Conservation (phyloP, 805 yeast species). For the Tetrapisispora phaffii region DNA sequence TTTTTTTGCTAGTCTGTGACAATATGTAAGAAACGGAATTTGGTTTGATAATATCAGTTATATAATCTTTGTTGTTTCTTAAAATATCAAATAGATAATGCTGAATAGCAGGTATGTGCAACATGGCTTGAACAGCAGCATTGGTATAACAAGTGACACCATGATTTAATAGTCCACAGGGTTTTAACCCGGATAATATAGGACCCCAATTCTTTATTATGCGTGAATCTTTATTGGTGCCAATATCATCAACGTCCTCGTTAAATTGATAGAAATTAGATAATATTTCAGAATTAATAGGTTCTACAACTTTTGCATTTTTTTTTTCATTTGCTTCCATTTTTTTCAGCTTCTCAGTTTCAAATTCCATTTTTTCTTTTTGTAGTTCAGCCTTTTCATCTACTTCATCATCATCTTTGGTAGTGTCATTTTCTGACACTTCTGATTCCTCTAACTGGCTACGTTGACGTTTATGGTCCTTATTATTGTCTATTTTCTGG, state of each 20-base stretch:
- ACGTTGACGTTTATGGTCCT: too few species aligned
- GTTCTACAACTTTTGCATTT: slow-evolving; percentile 13
- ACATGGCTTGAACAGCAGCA: slow-evolving; percentile 82
- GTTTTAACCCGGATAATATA: slow-evolving; percentile 36
- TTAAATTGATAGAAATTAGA: slow-evolving; percentile 46
- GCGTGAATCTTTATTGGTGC: slow-evolving; percentile 48
- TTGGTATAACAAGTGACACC: slow-evolving; percentile 97
- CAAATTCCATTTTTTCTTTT: slow-evolving; percentile 7
- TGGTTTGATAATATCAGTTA: slow-evolving; percentile 32
- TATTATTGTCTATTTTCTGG: slow-evolving; percentile 24
- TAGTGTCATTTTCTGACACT: slow-evolving; percentile 26
- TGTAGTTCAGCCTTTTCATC: slow-evolving; percentile 3
- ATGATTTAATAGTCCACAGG: slow-evolving; percentile 72
- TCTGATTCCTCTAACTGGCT: slow-evolving; percentile 22
- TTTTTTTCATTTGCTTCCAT: slow-evolving; percentile 8
- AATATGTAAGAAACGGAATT: slow-evolving; percentile 55
- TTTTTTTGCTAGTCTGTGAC: slow-evolving; percentile 57
- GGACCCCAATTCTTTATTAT: slow-evolving; percentile 64
- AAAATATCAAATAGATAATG: slow-evolving; percentile 67
- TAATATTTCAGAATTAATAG: slow-evolving; percentile 23
- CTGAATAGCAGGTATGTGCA: slow-evolving; percentile 85
- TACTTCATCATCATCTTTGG: slow-evolving; percentile 25
- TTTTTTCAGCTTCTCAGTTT: slow-evolving; percentile 25
- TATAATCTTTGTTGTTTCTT: slow-evolving; percentile 38
- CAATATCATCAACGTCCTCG: slow-evolving; percentile 50